Conservation (phyloP, 148 eudicot species). For the Cornus florida region DNA sequence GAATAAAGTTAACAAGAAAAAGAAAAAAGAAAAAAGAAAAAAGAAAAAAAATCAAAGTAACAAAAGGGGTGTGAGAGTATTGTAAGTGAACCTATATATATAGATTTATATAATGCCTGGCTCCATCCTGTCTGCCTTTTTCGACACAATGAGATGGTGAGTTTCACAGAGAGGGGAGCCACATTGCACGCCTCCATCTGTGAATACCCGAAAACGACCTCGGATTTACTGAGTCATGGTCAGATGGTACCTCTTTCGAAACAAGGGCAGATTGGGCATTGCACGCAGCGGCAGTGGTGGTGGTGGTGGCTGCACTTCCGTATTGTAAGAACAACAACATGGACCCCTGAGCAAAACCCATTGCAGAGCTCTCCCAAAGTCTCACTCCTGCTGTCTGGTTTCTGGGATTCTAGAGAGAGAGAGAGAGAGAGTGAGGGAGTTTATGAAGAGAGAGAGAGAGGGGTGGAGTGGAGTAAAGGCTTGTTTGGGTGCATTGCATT, state of each 20-base stretch:
- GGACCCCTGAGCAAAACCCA: neutral
- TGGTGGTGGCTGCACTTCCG: neutral
- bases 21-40: neutral
- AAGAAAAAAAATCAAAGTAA: conserved; percentile 3
- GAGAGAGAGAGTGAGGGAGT: neutral
- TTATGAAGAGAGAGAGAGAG: neutral
- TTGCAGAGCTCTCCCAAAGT: neutral
- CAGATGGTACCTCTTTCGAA: conserved; percentile 13
- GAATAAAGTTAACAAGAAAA: neutral
- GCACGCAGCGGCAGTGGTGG: neutral
- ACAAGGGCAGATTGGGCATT: conserved; percentile 33
- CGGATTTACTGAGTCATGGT: conserved; percentile 13
- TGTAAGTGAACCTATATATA: neutral
- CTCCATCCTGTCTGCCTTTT: conserved; percentile 71
- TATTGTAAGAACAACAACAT: neutral
- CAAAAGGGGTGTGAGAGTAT: neutral
- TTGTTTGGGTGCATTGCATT: neutral
- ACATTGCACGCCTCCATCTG: conserved; percentile 26
- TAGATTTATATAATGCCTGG: conserved; percentile 46
- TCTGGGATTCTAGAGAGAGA: neutral
- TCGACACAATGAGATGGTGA: conserved; percentile 28
- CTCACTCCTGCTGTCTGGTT: neutral
- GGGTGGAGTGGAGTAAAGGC: neutral
- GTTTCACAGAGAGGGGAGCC: conserved; percentile 12
- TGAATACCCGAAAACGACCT: conserved; percentile 31